Evolutionary conservation across 176 grass and related monocot species (phyloP).

Genomic region (Avena sativa): DNA sequence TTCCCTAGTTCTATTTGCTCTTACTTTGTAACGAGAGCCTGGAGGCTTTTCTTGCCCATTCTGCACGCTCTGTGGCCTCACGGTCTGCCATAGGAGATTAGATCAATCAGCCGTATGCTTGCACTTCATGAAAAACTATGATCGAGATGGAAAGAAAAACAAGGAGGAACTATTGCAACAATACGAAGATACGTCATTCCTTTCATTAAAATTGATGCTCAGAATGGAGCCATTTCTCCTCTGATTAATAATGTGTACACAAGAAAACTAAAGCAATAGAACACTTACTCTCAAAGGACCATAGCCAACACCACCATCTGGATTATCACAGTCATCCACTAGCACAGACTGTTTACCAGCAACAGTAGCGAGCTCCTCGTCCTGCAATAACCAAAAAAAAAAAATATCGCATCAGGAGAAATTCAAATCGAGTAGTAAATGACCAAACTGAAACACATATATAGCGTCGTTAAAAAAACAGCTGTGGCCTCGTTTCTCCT

Average conservation of each 20-base stretch:
- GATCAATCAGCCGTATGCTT: neutral
- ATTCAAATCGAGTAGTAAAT: neutral
- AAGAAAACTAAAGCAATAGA: too few relatives aligned
- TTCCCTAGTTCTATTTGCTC: neutral
- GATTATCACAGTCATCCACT: too few relatives aligned
- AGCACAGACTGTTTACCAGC: neutral
- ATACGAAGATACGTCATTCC: too few relatives aligned
- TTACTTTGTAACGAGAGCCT: neutral
- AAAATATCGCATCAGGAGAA: neutral
- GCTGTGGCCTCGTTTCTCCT: too few relatives aligned
- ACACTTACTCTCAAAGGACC: conserved; percentile 27
- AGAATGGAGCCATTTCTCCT: too few relatives aligned
- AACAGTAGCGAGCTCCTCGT: neutral
- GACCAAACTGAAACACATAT: neutral
- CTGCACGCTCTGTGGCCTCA: neutral
- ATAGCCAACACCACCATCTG: neutral
- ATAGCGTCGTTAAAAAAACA: neutral
- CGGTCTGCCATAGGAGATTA: neutral
- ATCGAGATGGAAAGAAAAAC: too few relatives aligned
- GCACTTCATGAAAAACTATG: neutral
- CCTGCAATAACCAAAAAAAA: conserved; percentile 18
- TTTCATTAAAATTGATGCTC: too few relatives aligned
- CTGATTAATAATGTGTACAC: too few relatives aligned
- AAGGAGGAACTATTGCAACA: too few relatives aligned
- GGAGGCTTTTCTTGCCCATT: conserved; percentile 13